Base-by-base conservation (phyloP, 768 basidiomycete genomes). In the Pleurotus pulmonarius region DNA sequence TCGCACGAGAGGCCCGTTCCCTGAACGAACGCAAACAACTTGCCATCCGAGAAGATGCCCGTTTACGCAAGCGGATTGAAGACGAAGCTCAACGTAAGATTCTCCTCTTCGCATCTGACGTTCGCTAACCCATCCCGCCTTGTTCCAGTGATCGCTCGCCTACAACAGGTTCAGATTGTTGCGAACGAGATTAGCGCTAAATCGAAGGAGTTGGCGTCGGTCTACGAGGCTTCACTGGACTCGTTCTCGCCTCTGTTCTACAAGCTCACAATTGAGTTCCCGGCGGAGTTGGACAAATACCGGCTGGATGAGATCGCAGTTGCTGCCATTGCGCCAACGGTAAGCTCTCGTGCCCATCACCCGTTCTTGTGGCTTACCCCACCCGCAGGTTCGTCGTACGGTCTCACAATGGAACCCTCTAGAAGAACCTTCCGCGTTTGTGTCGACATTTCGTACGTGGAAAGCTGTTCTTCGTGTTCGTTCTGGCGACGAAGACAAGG, bases 251-350 rank as follows among this genome's bases (percentile, higher is more conserved):
- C 85, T 0, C 72, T 81, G 46, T 87, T 97, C 64, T 80, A 87
- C 60, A 82, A 78, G 44, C 78, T 98, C n/a, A 72, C 89, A 15
- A 74, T 77, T 46, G 80, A 90, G 45, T 95, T 83, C 60, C 70
- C 81, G 2, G 63, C 70, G 12, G 96, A 98, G 65, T 94, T 92
- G 64, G 85, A 88, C 18, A 76, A 70, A 55, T 90, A 94, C 64
- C 76, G 79, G 13, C 72, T 99, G 34, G 97, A 98, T 60, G 95
- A 98, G 65, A 83, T 98, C 20, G 85, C 96, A 4, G 91, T 99
- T 3, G 95, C 88, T 16, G 94, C 96, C 3, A 89, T 99, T 49
- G 82, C 87, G 3, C 97, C 96, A 1, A 70, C 83, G 12, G 85
- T 86, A 60, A 63, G 81, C 59, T 25, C n/a, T 8, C 56, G 58